These are phyloP conservation scores for Podospora bellae-mahoneyi DNA, from an alignment of 495 filamentous ascomycete genomes.

Conservation along the genomic window DNA sequence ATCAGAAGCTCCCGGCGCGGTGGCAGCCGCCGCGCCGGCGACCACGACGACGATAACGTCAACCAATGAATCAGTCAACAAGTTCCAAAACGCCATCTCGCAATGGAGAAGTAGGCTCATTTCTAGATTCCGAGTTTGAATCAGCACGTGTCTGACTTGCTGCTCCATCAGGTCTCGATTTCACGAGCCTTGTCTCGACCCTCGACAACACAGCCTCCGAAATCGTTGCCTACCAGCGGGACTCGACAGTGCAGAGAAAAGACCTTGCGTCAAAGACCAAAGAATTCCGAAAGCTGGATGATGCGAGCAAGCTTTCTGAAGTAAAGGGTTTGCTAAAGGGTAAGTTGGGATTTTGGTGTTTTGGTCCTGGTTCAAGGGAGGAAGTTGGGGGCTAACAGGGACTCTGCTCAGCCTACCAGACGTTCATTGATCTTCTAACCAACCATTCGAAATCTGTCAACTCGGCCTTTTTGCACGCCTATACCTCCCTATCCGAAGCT, in stretches of 20 bases:
- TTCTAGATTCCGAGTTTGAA: slow-evolving; percentile 6
- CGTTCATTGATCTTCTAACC: slow-evolving; percentile 92
- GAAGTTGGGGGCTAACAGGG: slow-evolving; percentile 12
- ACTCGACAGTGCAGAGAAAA: slow-evolving; percentile 89
- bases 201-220: slow-evolving; percentile 91
- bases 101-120: slow-evolving; percentile 81
- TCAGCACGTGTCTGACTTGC: slow-evolving; percentile 12
- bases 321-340: slow-evolving; percentile 87
- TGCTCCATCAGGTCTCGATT: slow-evolving; percentile 67
- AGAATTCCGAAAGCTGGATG: slow-evolving; percentile 93
- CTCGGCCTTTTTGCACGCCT: slow-evolving; percentile 85
- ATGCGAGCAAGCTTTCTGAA: slow-evolving; percentile 80
- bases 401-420: slow-evolving; percentile 72
- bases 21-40: slow-evolving; percentile 12
- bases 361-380: not conserved
- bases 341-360: slow-evolving; percentile 29
- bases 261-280: slow-evolving; percentile 98
- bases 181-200: slow-evolving; percentile 78
- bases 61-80: slow-evolving; percentile 63
- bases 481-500: slow-evolving; percentile 89
- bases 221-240: slow-evolving; percentile 85
- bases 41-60: slow-evolving; percentile 18
- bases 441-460: slow-evolving; percentile 91
- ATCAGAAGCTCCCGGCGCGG: slow-evolving; percentile 26
- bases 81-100: slow-evolving; percentile 92